Base-by-base conservation (phyloP, 805 yeast genomes). In the Metschnikowia amazonensis region DNA sequence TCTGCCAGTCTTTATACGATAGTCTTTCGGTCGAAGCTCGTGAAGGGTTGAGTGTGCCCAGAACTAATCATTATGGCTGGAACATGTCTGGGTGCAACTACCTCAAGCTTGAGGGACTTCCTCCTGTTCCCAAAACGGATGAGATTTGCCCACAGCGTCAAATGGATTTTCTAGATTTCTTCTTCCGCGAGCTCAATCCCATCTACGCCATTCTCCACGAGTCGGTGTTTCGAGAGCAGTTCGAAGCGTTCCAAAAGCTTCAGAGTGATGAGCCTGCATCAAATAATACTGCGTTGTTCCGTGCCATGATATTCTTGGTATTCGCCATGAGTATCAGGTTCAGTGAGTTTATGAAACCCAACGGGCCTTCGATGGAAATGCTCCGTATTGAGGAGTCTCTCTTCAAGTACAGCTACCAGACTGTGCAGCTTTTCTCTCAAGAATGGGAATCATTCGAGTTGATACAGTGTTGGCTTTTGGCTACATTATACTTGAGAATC, bases 11-110 rank as follows among this genome's bases (percentile, higher is more conserved):
- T 10, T 49, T 70, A 46, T 60, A 60, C 47, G 52, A 63, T 9
- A 50, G 65, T 30, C 62, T 79, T 8, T 51, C 64, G 7, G 61
- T 61, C 5, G 66, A 67, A 14, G 61, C 64, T 45, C 60, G 63
- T 38, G 51, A 59, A 18, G 56, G 63, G 13, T 66, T 79, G 11
- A 54, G 62, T 10, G 49, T 75, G n/a, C 85, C 85, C 4, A 60
- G 85, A 37, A 65, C 72, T n/a, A 84, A 81, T 56, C 75, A 71
- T 42, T 81, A 77, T 53, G 85, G 84, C 13, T 81, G 86, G 85
- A 81, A 81, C 57, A 64, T 80, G 77, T 66, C 75, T n/a, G 86
- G 86, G 1, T 71, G 71, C 24, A 75, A 74, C 53, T 81, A 77
- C 55, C 49, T 79, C 16, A 47, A 48, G 23, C 56, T 63, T 3